phyloP scores from a whole-genome alignment of 495 filamentous ascomycete species.

The Daldinia childiae region DNA sequence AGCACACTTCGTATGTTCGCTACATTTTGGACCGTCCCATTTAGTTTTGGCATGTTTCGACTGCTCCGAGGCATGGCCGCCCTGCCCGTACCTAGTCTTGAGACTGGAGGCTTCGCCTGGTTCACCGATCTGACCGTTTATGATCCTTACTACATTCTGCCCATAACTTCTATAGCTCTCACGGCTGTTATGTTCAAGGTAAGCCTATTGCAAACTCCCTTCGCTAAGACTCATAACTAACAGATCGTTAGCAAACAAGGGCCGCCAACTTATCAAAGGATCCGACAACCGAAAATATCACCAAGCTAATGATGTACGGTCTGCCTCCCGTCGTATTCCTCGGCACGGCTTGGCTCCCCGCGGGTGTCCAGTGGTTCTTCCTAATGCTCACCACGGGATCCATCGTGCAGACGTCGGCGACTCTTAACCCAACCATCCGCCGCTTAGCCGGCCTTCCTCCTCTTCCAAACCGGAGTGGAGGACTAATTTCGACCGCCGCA shows the following conservation, averaged over 20 bases:
- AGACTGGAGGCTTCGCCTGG: constrained; percentile 76
- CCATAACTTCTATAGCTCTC: constrained; percentile 54
- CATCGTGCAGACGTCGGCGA: constrained; percentile 63
- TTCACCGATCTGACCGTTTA: constrained; percentile 77
- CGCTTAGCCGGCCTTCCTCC: constrained; percentile 58
- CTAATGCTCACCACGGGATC: constrained; percentile 64
- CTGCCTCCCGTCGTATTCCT: constrained; percentile 69
- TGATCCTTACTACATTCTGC: constrained; percentile 83
- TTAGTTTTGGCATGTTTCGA: constrained; percentile 83
- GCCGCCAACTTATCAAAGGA: constrained; percentile 45
- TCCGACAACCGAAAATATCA: constrained; percentile 51
- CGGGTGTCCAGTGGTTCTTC: constrained; percentile 79
- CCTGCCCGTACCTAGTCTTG: constrained; percentile 82
- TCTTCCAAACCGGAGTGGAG: constrained; percentile 42
- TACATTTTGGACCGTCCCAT: constrained; percentile 70
- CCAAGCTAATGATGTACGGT: constrained; percentile 62
- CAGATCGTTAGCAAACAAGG: constrained; percentile 44
- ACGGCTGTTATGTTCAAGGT: constrained; percentile 61
- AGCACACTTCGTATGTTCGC: constrained; percentile 61
- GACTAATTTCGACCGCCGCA: not conserved
- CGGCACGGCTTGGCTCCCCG: constrained; percentile 72
- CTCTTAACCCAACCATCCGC: constrained; percentile 63
- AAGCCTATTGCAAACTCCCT: constrained; percentile 45
- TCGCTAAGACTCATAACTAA: constrained; percentile 37
- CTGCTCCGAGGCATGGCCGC: constrained; percentile 75